Base-by-base conservation (phyloP, 2,329 filamentous ascomycete genomes). In the Raffaelea albimanens region DNA sequence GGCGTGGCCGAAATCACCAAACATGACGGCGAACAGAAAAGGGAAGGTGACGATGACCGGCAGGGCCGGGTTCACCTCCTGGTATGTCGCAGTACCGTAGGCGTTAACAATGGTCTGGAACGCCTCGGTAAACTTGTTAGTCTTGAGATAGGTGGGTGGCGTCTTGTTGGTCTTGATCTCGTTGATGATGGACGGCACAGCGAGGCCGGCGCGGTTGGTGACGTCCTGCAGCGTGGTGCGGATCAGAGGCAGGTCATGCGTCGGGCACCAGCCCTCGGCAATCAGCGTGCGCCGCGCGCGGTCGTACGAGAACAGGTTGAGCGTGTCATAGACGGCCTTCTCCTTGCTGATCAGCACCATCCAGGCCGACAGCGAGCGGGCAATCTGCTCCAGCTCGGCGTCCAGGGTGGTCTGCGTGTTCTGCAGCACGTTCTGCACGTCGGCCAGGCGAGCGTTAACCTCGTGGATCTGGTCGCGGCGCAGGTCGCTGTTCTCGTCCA, bases 1-100 rank as follows among this genome's bases (percentile, higher is more conserved):
- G 55, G 91, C 93, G 61, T 98, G 93, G 45, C 93, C 94, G 50
- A 95, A 83, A 67, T 98, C 93, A 73, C 93, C 94, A 63, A 98
- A 98, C 93, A 98, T 98, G 78, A 98, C 93, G 44, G 93, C 93
- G 63, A 98, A 98, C 53, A 98, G 75, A 74, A 98, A 98, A n/a
- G 94, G 93, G 68, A 98, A 98, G 5, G 93, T 98, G 54, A 98
- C 83, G 56, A 97, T 89, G 45, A 95, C 93, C 34, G 91, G 91
- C 20, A 98, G 76, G 52, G 89, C 91, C 49, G 93, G 93, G 68
- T 98, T 98, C 65, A 96, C 86, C 69, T 98, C 93, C 57, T 86
- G 86, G 68, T 98, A 98, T 56, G 95, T 97, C 51, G 93, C 87
- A 39, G 93, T 96, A 61, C 93, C 94, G 61, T 98, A 98, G 23